A percentile compares a stretch with the other conserved stretches of the same genome.
Evolutionary conservation across 495 filamentous ascomycete species (phyloP).

Genomic region (Neurospora tetrasperma): DNA sequence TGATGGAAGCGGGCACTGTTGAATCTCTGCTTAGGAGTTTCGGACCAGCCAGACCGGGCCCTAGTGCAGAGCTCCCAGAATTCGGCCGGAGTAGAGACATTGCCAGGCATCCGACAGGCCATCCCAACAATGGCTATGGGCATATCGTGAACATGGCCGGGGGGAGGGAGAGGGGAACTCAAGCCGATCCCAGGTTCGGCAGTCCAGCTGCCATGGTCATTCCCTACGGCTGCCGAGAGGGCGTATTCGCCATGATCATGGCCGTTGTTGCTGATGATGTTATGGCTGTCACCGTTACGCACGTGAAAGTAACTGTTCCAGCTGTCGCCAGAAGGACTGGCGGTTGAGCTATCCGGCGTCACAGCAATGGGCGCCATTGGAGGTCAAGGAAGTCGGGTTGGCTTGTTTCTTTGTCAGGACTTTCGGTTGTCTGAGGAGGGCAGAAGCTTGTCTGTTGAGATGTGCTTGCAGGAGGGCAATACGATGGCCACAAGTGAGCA

Average conservation of each 20-base stretch:
- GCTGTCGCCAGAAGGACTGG: slow-evolving; percentile 23
- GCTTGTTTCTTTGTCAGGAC: background rate
- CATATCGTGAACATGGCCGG: slow-evolving; percentile 4
- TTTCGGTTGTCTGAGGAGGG: background rate
- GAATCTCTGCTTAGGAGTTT: slow-evolving; percentile 64
- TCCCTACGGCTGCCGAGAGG: background rate
- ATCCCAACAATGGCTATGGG: slow-evolving; percentile 50
- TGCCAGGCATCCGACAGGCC: slow-evolving; percentile 42
- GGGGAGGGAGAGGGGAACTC: slow-evolving; percentile 4
- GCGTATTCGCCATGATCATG: slow-evolving; percentile 17
- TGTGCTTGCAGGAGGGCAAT: background rate
- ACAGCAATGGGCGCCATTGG: slow-evolving; percentile 35
- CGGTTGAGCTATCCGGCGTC: slow-evolving; percentile 28
- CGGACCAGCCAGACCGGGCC: slow-evolving; percentile 46
- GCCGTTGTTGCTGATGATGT: slow-evolving; percentile 30
- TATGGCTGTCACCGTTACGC: slow-evolving; percentile 18
- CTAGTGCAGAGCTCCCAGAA: slow-evolving; percentile 52
- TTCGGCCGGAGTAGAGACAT: slow-evolving; percentile 42
- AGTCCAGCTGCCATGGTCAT: slow-evolving; percentile 13
- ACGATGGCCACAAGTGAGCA: background rate
- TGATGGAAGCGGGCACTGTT: slow-evolving; percentile 57
- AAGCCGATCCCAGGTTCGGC: background rate
- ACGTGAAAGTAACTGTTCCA: slow-evolving; percentile 19
- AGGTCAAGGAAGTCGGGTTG: background rate
- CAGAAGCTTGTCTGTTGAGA: background rate